Percentiles rank a stretch among this genome's conserved stretches.
Conservation (phyloP, 176 grass and related monocot genomes). For the Lolium rigidum region DNA sequence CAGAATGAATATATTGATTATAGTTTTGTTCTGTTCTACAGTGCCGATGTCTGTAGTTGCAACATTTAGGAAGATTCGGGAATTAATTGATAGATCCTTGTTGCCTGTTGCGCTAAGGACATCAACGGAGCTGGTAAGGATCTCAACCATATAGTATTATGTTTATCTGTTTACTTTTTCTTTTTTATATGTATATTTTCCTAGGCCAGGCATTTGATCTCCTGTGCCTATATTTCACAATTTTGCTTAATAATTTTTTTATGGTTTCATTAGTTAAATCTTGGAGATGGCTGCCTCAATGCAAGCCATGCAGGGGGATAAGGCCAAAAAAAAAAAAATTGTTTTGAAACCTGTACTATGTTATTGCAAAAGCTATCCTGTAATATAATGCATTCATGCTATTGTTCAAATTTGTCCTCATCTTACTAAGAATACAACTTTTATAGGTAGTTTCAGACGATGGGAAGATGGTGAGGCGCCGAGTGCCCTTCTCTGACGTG, state of each 20-base stretch:
- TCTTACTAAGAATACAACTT: conserved; percentile 14
- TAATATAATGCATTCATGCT: conserved; percentile 1
- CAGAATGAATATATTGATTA: not conserved
- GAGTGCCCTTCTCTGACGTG: conserved; percentile 68
- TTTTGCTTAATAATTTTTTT: not conserved
- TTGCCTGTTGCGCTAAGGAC: conserved; percentile 79
- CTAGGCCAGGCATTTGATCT: not conserved
- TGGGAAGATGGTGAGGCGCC: conserved; percentile 78
- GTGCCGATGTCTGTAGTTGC: conserved; percentile 92
- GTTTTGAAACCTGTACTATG: not conserved
- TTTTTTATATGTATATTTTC: conserved; percentile 5
- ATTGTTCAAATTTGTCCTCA: conserved; percentile 26
- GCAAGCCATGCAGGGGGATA: not conserved
- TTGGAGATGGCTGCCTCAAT: conserved; percentile 19
- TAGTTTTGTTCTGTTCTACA: conserved; percentile 46
- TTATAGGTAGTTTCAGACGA: conserved; percentile 92
- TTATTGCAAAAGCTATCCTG: conserved; percentile 16
- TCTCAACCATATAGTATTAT: conserved; percentile 32
- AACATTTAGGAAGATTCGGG: conserved; percentile 90
- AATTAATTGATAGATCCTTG: conserved; percentile 71
- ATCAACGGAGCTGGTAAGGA: conserved; percentile 81
- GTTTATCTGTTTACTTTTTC: conserved; percentile 1
- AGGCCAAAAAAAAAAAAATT: conserved; percentile 19
- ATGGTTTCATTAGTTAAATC: not conserved
- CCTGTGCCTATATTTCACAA: conserved; percentile 1